These are phyloP conservation scores for Starmerella bombi DNA, from an alignment of 805 yeast species.

Conservation along the genomic window DNA sequence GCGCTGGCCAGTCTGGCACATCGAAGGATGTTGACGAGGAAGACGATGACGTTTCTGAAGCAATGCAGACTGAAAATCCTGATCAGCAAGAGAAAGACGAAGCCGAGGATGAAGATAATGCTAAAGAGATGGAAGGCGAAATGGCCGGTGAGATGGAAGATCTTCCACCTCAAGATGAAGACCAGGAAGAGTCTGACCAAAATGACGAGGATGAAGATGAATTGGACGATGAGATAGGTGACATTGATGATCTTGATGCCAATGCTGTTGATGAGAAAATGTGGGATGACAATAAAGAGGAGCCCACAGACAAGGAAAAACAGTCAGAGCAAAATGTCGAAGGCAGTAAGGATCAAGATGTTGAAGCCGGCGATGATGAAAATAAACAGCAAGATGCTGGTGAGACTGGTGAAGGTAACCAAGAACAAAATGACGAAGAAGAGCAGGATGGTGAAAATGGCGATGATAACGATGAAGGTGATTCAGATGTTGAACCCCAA, in stretches of 20 bases:
- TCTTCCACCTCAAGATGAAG: conserved; percentile 47
- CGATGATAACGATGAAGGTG: conserved; percentile 63
- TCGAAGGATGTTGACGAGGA: conserved; percentile 71
- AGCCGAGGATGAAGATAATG: conserved; percentile 54
- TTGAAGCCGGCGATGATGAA: conserved; percentile 25
- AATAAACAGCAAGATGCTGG: conserved; percentile 23
- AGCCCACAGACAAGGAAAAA: conserved; percentile 54
- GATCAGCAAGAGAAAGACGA: conserved; percentile 34
- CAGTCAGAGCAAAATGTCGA: conserved; percentile 59
- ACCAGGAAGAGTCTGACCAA: conserved; percentile 37
- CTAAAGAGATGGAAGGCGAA: conserved; percentile 90
- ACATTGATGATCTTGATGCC: conserved; percentile 80
- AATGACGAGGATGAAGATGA: conserved; percentile 51
- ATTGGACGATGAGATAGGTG: conserved; percentile 78
- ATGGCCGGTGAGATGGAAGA: conserved; percentile 92
- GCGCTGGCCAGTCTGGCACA: conserved; percentile 70
- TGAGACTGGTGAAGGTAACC: conserved; percentile 21
- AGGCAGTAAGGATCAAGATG: conserved; percentile 28
- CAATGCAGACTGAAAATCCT: conserved; percentile 56
- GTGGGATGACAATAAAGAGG: conserved; percentile 91
- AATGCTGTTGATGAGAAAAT: conserved; percentile 91
- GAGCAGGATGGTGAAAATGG: conserved; percentile 43
- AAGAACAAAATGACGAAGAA: conserved; percentile 33
- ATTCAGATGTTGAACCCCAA: conserved; percentile 61
- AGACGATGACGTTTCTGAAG: conserved; percentile 76